phyloP scores from a whole-genome alignment of 495 filamentous ascomycete genomes.

The Trichoderma orchidacearum region DNA sequence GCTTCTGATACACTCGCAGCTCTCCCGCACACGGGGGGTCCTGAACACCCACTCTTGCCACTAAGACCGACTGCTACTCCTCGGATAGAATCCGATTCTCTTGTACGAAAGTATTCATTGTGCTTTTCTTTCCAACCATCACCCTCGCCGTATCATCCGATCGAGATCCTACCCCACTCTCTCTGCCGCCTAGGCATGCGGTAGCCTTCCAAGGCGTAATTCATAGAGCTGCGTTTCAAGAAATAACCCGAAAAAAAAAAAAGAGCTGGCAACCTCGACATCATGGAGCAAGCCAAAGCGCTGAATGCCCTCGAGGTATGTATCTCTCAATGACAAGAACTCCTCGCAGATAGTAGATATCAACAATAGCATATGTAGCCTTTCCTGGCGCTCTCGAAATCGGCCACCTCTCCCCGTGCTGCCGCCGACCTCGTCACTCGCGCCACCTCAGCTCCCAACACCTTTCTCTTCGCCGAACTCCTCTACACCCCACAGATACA shows the following conservation, averaged over 20 bases:
- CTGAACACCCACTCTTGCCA: background rate
- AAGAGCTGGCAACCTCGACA: slow-evolving; percentile 4
- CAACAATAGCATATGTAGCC: slow-evolving; percentile 35
- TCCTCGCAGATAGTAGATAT: background rate
- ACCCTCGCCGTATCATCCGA: background rate
- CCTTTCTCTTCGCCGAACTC: slow-evolving; percentile 90
- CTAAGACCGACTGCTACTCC: background rate
- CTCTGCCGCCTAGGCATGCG: background rate
- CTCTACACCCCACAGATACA: slow-evolving; percentile 74
- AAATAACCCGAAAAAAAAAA: background rate
- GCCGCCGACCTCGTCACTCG: slow-evolving; percentile 76
- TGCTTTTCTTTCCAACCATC: background rate
- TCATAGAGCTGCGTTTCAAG: background rate
- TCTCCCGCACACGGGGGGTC: background rate
- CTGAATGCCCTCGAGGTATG: slow-evolving; percentile 61
- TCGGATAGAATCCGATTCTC: too few species aligned
- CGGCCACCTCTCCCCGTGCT: slow-evolving; percentile 69
- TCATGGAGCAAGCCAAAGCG: slow-evolving; percentile 77
- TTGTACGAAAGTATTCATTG: background rate
- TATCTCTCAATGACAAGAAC: background rate
- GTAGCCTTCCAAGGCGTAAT: background rate
- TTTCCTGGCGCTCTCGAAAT: slow-evolving; percentile 76
- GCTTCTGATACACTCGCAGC: background rate
- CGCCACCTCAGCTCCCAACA: slow-evolving; percentile 76
- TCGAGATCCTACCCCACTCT: background rate